Percentiles rank a stretch among this genome's conserved stretches.
Evolutionary conservation across 169 alveolate species (phyloP).

Genomic region (Cryptosporidium sp.): DNA sequence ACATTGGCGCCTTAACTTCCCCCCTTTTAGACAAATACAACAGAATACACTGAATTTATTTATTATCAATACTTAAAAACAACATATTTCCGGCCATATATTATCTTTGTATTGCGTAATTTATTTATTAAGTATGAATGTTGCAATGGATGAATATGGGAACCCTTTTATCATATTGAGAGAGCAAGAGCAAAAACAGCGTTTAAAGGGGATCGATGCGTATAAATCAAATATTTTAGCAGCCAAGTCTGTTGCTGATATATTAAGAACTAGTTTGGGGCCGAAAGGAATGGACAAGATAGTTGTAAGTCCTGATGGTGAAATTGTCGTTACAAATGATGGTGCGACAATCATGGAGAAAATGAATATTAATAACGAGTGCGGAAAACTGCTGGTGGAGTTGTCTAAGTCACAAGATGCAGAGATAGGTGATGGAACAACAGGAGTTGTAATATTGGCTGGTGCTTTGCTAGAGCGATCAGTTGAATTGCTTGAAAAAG

Average conservation of each 20-base stretch:
- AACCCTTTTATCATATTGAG: slow-evolving; percentile 97
- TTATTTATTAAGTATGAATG: slow-evolving; percentile 79
- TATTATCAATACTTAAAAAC: background rate
- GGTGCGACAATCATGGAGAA: slow-evolving; percentile 96
- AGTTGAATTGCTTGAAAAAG: slow-evolving; percentile 93
- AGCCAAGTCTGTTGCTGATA: slow-evolving; percentile 96
- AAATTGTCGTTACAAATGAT: slow-evolving; percentile 97
- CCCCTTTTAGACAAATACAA: slow-evolving; percentile 24
- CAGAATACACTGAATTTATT: background rate
- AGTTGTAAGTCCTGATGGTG: slow-evolving; percentile 97
- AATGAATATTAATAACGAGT: slow-evolving; percentile 95
- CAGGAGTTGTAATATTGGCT: slow-evolving; percentile 99
- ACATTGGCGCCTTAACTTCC: background rate
- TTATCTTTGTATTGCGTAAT: background rate
- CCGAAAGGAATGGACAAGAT: slow-evolving; percentile 99
- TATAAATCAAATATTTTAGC: slow-evolving; percentile 97
- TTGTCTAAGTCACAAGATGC: slow-evolving; percentile 98
- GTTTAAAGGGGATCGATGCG: slow-evolving; percentile 97
- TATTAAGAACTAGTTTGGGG: slow-evolving; percentile 97
- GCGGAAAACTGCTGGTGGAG: slow-evolving; percentile 98
- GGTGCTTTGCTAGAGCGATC: slow-evolving; percentile 97
- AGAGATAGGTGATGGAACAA: slow-evolving; percentile 99
- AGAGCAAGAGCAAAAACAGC: slow-evolving; percentile 95
- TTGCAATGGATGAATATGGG: slow-evolving; percentile 98
- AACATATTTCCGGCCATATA: background rate